Percentiles rank a stretch among this genome's conserved stretches.
Evolutionary conservation across 371 early-diverging fungal genomes (phyloP).

Genomic region (Rhizopus microsporus): DNA sequence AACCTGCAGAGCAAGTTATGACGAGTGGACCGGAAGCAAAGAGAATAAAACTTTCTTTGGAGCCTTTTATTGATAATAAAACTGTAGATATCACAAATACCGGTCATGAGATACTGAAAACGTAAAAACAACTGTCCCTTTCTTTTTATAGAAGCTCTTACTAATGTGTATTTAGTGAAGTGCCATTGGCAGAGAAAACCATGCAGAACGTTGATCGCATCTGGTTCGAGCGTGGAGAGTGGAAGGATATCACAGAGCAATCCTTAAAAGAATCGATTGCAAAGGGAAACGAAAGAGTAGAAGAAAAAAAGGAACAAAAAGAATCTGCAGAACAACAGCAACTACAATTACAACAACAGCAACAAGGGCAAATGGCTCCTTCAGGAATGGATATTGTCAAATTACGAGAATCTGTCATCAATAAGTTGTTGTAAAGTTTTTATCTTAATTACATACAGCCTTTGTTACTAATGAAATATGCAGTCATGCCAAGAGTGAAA

Average conservation of each 20-base stretch:
- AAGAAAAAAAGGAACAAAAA: constrained; percentile 4
- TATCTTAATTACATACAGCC: background rate
- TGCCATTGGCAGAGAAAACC: constrained; percentile 52
- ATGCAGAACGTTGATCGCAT: constrained; percentile 61
- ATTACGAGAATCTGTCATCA: constrained; percentile 46
- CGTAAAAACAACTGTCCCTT: constrained; percentile 31
- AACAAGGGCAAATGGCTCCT: constrained; percentile 7
- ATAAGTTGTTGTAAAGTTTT: constrained; percentile 41
- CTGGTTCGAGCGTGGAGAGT: constrained; percentile 56
- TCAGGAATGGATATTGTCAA: constrained; percentile 42
- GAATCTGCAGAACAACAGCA: constrained; percentile 10
- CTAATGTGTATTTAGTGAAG: constrained; percentile 39
- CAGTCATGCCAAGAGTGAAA: constrained; percentile 73
- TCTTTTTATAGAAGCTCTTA: background rate
- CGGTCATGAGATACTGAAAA: constrained; percentile 57
- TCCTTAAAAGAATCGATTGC: constrained; percentile 31
- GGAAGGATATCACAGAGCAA: constrained; percentile 53
- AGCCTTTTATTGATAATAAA: constrained; percentile 50
- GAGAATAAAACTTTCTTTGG: constrained; percentile 57
- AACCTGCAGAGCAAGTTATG: constrained; percentile 11
- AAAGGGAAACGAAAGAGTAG: constrained; percentile 14
- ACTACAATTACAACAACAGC: constrained; percentile 11
- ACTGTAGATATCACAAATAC: constrained; percentile 58
- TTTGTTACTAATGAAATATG: background rate
- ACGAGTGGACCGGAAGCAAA: constrained; percentile 32